Conservation (phyloP, 768 basidiomycete genomes). For the Russula abietina region DNA sequence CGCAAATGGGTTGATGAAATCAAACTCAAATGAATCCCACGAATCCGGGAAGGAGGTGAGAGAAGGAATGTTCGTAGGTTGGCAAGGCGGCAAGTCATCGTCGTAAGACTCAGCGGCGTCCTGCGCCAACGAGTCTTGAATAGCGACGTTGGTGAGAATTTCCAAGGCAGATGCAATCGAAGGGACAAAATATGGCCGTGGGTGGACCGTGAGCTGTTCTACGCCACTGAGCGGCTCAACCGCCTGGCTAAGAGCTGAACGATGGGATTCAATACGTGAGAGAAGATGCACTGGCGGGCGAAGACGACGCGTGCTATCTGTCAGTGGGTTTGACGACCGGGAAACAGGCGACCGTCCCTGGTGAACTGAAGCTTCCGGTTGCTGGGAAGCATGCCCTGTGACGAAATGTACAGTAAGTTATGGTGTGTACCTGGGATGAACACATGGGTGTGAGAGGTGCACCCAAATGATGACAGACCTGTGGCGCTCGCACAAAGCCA, state of each 20-base stretch:
- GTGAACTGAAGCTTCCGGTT: neutral
- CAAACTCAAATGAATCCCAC: slow-evolving; percentile 1
- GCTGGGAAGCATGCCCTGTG: neutral
- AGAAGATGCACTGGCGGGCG: neutral
- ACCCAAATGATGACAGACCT: no score
- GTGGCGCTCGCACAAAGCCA: slow-evolving; percentile 2
- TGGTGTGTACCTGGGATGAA: neutral
- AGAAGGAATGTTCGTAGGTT: neutral
- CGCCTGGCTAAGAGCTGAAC: neutral
- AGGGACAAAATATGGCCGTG: slow-evolving; percentile 12
- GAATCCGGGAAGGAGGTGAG: slow-evolving; percentile 2
- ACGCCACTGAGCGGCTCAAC: neutral
- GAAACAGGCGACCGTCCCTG: neutral
- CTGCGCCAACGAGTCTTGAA: slow-evolving; percentile 13
- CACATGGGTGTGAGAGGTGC: neutral
- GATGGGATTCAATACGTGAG: neutral
- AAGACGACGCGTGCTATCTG: neutral
- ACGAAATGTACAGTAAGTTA: neutral
- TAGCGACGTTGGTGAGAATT: slow-evolving; percentile 10
- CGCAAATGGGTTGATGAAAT: neutral
- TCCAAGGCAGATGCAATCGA: slow-evolving; percentile 18
- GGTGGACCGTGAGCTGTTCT: neutral
- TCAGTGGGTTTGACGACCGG: neutral
- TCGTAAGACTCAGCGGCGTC: neutral
- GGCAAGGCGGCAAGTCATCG: neutral